Evolutionary conservation across 2,329 filamentous ascomycete genomes (phyloP), one percentile per base, ranked within the genome.

Genomic region (Claviceps fusiformis): DNA sequence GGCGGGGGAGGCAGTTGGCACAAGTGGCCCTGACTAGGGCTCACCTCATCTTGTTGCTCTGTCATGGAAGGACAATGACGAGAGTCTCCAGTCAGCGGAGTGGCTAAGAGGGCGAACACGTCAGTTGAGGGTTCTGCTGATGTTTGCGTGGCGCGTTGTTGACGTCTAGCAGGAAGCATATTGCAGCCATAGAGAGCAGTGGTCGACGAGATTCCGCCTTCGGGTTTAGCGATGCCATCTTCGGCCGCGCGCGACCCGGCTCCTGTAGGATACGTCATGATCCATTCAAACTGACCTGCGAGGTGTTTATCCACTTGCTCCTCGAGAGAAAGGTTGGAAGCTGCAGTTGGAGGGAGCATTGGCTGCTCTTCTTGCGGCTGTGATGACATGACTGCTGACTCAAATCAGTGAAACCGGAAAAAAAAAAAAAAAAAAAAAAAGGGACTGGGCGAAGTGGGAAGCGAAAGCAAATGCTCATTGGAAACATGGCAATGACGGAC

Each of bases 251-350:
- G 58, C 51, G 60, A 62, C 60, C 58, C 59, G 37, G 59, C 56
- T 62, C 66, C 59, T 55, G 60, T 61, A 49, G 70, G 67, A 58
- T 72, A 67, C 29, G 71, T 70, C 43, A 79, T 63, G 55, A 78
- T 63, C 69, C 72, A 79, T 61, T 78, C 73, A 62, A 75, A 79
- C 64, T 76, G 68, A 71, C 73, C 73, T 67, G 71, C 68, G 58
- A 71, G 65, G 63, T 77, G 75, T 59, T 67, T 71, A 52, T 66
- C 62, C 51, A 74, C 65, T 55, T 73, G 71, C 49, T 41, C 45
- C 24, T 57, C 51, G 27, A 55, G 56, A 45, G 45, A 49, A n/a
- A 37, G 29, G 9, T 33, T 41, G 10, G 35, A 24, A 15, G 37
- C 52, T 39, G 48, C 39, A 50, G 45, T 46, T 41, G 17, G 5